Conservation (phyloP, 2,329 filamentous ascomycete genomes). For the Endoconidiophora polonica region DNA sequence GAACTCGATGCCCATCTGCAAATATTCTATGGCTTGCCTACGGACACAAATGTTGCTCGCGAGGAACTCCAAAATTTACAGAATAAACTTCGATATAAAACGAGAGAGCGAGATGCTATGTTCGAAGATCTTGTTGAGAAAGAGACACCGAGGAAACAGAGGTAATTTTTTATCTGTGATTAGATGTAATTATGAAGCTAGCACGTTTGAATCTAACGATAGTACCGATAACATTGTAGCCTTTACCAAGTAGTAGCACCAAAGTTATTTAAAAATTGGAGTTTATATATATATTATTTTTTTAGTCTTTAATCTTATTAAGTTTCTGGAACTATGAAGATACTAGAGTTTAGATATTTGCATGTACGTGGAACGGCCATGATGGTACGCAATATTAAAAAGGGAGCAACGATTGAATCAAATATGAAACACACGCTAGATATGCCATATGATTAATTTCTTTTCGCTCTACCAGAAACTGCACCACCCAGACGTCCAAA, state of each 20-base stretch:
- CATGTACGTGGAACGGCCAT: too few species aligned
- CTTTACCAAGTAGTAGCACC: too few species aligned
- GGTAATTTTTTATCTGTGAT: too few species aligned
- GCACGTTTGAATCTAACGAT: too few species aligned
- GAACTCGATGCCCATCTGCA: constrained; percentile 45
- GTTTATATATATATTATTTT: neutral
- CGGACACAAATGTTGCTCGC: constrained; percentile 50
- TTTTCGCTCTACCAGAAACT: constrained; percentile 45
- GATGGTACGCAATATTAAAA: neutral
- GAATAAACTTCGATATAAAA: constrained; percentile 43
- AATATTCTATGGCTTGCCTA: constrained; percentile 55
- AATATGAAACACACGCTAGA: neutral
- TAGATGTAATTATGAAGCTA: too few species aligned
- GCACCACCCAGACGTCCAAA: constrained; percentile 57
- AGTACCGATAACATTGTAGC: too few species aligned
- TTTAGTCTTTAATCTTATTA: too few species aligned
- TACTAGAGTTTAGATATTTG: too few species aligned
- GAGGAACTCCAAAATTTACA: constrained; percentile 53
- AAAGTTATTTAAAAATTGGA: too few species aligned
- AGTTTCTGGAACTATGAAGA: too few species aligned
- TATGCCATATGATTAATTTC: constrained; percentile 19
- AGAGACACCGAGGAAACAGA: constrained; percentile 20
- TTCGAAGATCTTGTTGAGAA: constrained; percentile 58
- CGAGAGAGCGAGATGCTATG: constrained; percentile 47
- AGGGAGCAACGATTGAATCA: too few species aligned